Conservation (phyloP, 768 basidiomycete genomes). For the Trametes cubensis region DNA sequence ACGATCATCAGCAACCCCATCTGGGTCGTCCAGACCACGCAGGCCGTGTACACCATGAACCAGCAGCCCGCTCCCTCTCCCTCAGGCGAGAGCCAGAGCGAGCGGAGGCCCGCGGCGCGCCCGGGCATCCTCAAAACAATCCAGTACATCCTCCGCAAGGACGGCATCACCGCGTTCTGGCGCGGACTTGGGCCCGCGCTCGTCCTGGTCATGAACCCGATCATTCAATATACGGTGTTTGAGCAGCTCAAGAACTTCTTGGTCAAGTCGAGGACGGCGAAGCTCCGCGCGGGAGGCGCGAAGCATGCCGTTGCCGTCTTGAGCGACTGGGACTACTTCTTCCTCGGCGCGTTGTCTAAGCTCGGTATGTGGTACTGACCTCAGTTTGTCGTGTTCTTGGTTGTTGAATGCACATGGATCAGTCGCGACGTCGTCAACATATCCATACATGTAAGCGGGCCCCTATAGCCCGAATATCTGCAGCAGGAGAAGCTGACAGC, state of each 20-base stretch:
- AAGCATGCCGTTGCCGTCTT: slow-evolving; percentile 52
- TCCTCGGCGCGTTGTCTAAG: slow-evolving; percentile 94
- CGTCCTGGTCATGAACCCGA: slow-evolving; percentile 90
- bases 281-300: slow-evolving; percentile 50
- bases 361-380: slow-evolving; percentile 53
- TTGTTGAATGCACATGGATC: not conserved
- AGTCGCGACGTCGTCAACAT: slow-evolving; percentile 59
- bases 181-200: slow-evolving; percentile 94
- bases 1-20: slow-evolving; percentile 91
- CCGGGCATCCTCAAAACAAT: slow-evolving; percentile 57
- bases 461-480: not conserved
- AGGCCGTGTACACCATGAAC: slow-evolving; percentile 67
- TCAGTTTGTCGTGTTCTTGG: not conserved
- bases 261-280: slow-evolving; percentile 60
- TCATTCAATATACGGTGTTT: slow-evolving; percentile 92
- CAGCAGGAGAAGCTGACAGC: not conserved
- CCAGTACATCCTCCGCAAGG: slow-evolving; percentile 66
- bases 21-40: slow-evolving; percentile 95
- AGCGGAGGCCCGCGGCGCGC: slow-evolving; percentile 35
- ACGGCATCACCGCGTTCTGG: slow-evolving; percentile 85
- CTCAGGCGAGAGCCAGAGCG: slow-evolving; percentile 1
- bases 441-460: slow-evolving; percentile 68
- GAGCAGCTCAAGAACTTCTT: slow-evolving; percentile 92
- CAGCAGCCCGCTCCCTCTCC: slow-evolving; percentile 6
- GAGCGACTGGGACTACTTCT: slow-evolving; percentile 88